Evolutionary conservation across 2,329 filamentous ascomycete species (phyloP).

Genomic region (Didymella pinodella): DNA sequence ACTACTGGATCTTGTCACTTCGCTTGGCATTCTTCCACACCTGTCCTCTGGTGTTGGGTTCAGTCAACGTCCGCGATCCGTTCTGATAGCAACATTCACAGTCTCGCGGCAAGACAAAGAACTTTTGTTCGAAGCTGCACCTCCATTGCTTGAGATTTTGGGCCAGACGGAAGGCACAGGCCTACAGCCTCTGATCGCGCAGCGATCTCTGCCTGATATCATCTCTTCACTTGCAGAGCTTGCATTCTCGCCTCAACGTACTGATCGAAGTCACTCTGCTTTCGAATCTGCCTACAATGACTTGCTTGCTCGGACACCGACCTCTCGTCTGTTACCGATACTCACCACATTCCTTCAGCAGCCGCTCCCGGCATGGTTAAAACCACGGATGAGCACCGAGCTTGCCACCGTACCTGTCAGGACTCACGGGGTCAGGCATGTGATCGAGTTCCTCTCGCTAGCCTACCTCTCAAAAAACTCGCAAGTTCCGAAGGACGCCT

Average conservation of each 20-base stretch:
- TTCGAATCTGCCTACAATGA: conserved; percentile 32
- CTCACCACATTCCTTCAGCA: conserved; percentile 72
- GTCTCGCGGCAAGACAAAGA: conserved; percentile 20
- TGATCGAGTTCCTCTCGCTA: conserved; percentile 74
- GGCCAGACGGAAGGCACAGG: conserved; percentile 38
- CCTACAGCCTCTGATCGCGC: conserved; percentile 48
- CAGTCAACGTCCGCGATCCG: conserved; percentile 45
- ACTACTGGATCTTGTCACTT: conserved; percentile 47
- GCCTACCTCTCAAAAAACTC: conserved; percentile 65
- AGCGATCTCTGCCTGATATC: conserved; percentile 48
- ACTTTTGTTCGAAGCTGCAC: conserved; percentile 27
- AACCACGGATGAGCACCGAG: conserved; percentile 62
- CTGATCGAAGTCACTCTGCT: conserved; percentile 14
- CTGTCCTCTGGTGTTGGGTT: conserved; percentile 46
- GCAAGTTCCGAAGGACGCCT: conserved; percentile 48
- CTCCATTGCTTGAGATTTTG: conserved; percentile 35
- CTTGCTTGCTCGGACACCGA: conserved; percentile 49
- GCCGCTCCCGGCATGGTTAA: conserved; percentile 68
- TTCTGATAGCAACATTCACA: conserved; percentile 33
- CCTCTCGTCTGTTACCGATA: conserved; percentile 66
- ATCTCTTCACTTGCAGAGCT: conserved; percentile 47
- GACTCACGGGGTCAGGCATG: conserved; percentile 69
- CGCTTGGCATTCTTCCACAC: conserved; percentile 47
- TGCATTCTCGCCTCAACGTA: conserved; percentile 40
- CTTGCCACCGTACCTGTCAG: conserved; percentile 69